Percentiles rank a stretch among this genome's conserved stretches.
Conservation (phyloP, 345 rosid genomes). For the Punica granatum region DNA sequence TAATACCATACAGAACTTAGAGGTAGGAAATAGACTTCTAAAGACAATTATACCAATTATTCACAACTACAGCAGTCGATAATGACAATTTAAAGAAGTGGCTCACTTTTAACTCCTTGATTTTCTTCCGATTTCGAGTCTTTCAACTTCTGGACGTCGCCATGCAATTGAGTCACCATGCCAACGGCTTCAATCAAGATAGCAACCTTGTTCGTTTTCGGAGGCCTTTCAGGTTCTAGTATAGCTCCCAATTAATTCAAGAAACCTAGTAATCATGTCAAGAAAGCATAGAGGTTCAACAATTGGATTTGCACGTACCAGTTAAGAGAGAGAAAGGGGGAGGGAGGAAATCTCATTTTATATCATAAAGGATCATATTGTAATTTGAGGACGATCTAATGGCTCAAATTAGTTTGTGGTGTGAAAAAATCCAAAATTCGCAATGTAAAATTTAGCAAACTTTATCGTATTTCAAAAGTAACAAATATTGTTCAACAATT, state of each 20-base stretch:
- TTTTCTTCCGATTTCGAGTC: constrained; percentile 78
- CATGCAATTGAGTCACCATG: constrained; percentile 70
- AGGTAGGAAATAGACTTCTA: not conserved
- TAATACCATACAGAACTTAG: not conserved
- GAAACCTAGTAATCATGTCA: constrained; percentile 21
- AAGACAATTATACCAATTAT: not conserved
- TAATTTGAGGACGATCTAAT: too few species aligned
- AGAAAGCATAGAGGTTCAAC: not conserved
- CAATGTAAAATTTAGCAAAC: too few species aligned
- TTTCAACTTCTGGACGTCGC: constrained; percentile 73
- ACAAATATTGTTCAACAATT: too few species aligned
- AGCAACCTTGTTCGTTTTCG: constrained; percentile 87
- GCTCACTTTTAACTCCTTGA: constrained; percentile 65
- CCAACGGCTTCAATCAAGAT: constrained; percentile 70
- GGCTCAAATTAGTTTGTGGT: too few species aligned
- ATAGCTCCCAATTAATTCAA: constrained; percentile 46
- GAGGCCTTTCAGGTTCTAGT: constrained; percentile 84
- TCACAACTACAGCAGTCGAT: not conserved
- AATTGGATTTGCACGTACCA: not conserved
- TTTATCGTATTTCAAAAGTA: too few species aligned
- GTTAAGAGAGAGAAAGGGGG: constrained; percentile 7
- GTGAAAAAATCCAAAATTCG: too few species aligned
- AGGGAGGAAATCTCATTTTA: too few species aligned
- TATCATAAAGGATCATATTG: too few species aligned
- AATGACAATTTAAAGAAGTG: not conserved